phyloP scores from a whole-genome alignment of 1,139 yeast species.

The Blastobotrys raffinosifermentans region DNA sequence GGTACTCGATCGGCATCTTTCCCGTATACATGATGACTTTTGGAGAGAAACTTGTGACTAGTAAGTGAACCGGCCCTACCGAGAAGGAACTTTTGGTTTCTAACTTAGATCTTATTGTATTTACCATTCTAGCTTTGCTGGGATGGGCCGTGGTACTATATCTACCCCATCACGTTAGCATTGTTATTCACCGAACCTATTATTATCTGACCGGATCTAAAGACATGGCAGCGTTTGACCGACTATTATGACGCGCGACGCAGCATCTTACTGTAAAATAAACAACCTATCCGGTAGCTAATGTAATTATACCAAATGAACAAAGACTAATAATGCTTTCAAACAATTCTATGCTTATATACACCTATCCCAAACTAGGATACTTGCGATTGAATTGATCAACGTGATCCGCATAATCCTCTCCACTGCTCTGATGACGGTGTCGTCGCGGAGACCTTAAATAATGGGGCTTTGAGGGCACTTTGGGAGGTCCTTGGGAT shows the following conservation, averaged over 20 bases:
- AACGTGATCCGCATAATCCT: slow-evolving; percentile 24
- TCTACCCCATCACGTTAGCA: slow-evolving; percentile 23
- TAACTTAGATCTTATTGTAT: slow-evolving; percentile 14
- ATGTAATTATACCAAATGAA: too few species aligned
- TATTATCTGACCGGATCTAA: slow-evolving; percentile 20
- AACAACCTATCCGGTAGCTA: too few species aligned
- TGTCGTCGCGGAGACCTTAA: slow-evolving; percentile 10
- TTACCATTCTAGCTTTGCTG: slow-evolving; percentile 14
- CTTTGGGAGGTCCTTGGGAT: slow-evolving; percentile 8
- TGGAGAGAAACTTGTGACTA: slow-evolving; percentile 17
- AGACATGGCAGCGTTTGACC: too few species aligned
- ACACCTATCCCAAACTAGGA: slow-evolving; percentile 25
- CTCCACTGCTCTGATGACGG: neutral
- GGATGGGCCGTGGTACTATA: slow-evolving; percentile 22
- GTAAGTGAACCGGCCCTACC: slow-evolving; percentile 24
- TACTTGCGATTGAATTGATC: slow-evolving; percentile 27
- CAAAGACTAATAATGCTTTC: neutral
- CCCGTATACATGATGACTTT: slow-evolving; percentile 26
- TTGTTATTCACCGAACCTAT: slow-evolving; percentile 20
- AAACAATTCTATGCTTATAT: slow-evolving; percentile 1
- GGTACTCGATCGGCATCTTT: slow-evolving; percentile 20
- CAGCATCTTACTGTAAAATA: too few species aligned
- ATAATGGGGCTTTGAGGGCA: slow-evolving; percentile 11
- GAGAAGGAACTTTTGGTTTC: too few species aligned
- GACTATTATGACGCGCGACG: too few species aligned